Evolutionary conservation across 139 green algal genomes (phyloP), one percentile per base, ranked within the genome.

Genomic region (Chlorella sp.): DNA sequence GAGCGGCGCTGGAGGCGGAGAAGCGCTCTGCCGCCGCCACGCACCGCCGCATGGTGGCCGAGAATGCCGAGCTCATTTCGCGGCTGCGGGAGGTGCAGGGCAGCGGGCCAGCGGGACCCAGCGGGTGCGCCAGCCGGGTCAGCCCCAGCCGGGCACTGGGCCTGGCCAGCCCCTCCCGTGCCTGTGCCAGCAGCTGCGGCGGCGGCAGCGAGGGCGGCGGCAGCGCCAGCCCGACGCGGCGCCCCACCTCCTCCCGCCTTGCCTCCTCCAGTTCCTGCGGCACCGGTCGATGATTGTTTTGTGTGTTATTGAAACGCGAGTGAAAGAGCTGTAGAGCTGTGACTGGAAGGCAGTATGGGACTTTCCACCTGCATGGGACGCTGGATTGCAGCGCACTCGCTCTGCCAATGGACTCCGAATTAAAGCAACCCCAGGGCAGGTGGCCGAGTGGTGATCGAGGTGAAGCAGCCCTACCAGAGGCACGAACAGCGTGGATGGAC

Each of bases 21-120:
- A 62, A 62, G 38, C 56, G 62, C 16, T 32, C 48, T 5, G 54
- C 40, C 2, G 65, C 48, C 5, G 73, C 83, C 38, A 65, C 28
- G 19, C 67, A 83, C 9, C 56, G 87, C 87, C 77, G 75, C n/a
- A 87, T 94, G 72, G 93, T 95, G 88, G 44, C 86, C 36, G 93
- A 98, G 87, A 98, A 98, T 83, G 94, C 95, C 14, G 89, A 90
- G 14, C 91, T 98, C 87, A 93, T 95, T 80, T 92, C 94, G 81
- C 76, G 73, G 62, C 62, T 91, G 38, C 85, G 86, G 81, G 46
- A 78, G 62, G 62, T 34, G 62, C 62, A 65, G 64, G 30, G 34
- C 3, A 46, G 64, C 9, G 79, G 43, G 7, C 2, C 32, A 16
- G 44, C 14, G 0, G 75, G 34, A 34, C 22, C 16, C 20, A 32